Evolutionary conservation across 2,329 filamentous ascomycete genomes (phyloP).

Genomic region (Alternaria consortialis): DNA sequence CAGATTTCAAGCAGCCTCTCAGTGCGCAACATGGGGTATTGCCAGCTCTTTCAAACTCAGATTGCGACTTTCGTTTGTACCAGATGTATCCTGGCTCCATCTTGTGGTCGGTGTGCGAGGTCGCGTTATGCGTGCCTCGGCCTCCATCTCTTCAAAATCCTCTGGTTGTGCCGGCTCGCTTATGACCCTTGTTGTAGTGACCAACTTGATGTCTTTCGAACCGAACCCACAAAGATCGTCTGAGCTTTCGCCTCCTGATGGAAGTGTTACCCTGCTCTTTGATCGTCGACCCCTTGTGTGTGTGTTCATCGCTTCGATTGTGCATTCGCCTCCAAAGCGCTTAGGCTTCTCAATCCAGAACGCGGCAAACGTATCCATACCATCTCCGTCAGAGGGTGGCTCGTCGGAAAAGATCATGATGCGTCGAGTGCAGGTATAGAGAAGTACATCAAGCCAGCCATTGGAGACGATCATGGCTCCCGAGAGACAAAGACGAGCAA

Average conservation of each 20-base stretch:
- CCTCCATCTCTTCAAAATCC: conserved; percentile 47
- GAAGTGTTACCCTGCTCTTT: conserved; percentile 29
- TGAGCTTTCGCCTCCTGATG: conserved; percentile 30
- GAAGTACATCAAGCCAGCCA: conserved; percentile 66
- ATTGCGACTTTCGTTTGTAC: conserved; percentile 14
- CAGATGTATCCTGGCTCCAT: conserved; percentile 46
- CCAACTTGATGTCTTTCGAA: conserved; percentile 46
- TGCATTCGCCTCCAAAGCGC: conserved; percentile 58
- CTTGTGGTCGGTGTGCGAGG: conserved; percentile 40
- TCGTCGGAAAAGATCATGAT: conserved; percentile 64
- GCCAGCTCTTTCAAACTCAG: conserved; percentile 23
- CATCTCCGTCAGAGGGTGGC: conserved; percentile 48
- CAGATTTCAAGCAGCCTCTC: not conserved
- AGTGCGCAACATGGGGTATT: conserved; percentile 10
- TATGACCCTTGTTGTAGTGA: conserved; percentile 46
- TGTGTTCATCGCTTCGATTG: conserved; percentile 47
- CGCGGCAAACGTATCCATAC: conserved; percentile 48
- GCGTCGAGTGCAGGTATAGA: conserved; percentile 66
- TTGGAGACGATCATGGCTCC: conserved; percentile 67
- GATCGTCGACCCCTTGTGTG: conserved; percentile 13
- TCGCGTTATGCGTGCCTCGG: conserved; percentile 31
- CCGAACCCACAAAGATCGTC: conserved; percentile 37
- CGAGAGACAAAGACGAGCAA: conserved; percentile 60
- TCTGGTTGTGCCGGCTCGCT: conserved; percentile 45
- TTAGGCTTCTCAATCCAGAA: conserved; percentile 45